These are phyloP conservation scores for Lactuca saligna DNA, from an alignment of 129 eudicot species.

Conservation along the genomic window DNA sequence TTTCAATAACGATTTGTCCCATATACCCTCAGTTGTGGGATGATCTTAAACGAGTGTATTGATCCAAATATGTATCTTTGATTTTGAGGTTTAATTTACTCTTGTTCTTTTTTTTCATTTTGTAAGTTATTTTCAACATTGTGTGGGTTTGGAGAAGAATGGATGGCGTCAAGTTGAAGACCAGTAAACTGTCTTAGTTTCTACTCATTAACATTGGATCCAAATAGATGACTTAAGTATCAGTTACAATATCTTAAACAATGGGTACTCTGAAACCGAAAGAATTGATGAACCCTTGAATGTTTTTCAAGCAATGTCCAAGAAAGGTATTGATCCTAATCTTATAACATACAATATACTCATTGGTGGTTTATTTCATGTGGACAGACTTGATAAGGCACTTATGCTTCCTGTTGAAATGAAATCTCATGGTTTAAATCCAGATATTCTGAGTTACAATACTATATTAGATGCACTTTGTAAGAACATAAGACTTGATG, in stretches of 20 bases:
- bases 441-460: slow-evolving; percentile 31
- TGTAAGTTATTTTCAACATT: too few relatives aligned
- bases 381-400: slow-evolving; percentile 29
- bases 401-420: slow-evolving; percentile 31
- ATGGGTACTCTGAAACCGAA: slow-evolving; percentile 21
- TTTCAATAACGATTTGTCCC: too few relatives aligned
- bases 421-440: slow-evolving; percentile 26
- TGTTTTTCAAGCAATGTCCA: slow-evolving; percentile 30
- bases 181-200: too few relatives aligned
- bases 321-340: slow-evolving; percentile 26
- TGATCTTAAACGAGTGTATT: too few relatives aligned
- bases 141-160: too few relatives aligned
- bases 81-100: too few relatives aligned
- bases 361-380: slow-evolving; percentile 27
- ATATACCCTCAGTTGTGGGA: too few relatives aligned
- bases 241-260: slow-evolving; percentile 35
- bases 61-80: too few relatives aligned
- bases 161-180: too few relatives aligned
- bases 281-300: slow-evolving; percentile 28
- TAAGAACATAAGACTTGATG: slow-evolving; percentile 28
- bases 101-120: too few relatives aligned
- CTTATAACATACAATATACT: slow-evolving; percentile 28
- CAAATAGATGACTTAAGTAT: too few relatives aligned
- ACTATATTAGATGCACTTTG: slow-evolving; percentile 24
- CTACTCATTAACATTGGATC: too few relatives aligned